Evolutionary conservation across 2,329 filamentous ascomycete species (phyloP), one percentile per base, ranked within the genome.

Genomic region (Phialophora chinensis): DNA sequence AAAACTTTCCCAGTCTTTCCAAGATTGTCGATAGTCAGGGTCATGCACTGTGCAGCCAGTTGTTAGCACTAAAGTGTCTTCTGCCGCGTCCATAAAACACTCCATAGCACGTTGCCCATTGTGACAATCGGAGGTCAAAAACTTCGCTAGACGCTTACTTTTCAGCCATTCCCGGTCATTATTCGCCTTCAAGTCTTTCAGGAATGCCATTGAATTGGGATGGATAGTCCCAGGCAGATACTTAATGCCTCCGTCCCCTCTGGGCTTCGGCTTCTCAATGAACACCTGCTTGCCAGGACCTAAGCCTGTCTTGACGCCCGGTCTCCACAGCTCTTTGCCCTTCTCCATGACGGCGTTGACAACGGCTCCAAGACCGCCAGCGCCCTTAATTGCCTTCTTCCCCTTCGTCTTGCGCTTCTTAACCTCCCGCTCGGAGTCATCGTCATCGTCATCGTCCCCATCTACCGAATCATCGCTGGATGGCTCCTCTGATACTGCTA

Each of bases 1-100:
- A 74, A 93, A 97, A 1, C 87, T 86, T 56, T 91, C 87, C 85
- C 91, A 97, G 76, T 97, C 92, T 66, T 90, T 89, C 65, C 93
- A 85, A 0, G 92, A 87, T 62, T 88, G 84, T 66, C 93, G 86
- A 76, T 91, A 96, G 73, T 96, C 91, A 53, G 85, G 84, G 77
- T 96, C 92, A 76, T 95, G 87, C 73, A 88, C 92, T 95, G 69
- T 11, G 60, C 25, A 27, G 60, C 31, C 25, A 17, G 58, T 35
- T 33, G 57, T 50, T 29, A 53, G 57, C 38, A n/a, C 17, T 3
- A n/a, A 44, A 2, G 38, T 44, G 38, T 44, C 38, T 7, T n/a
- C 4, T 42, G 38, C 38, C 14, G 14, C 38, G 5, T 42, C 12
- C 14, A 17, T 14, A 17, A 17, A 6, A 3, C 14, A 44, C 38